Percentiles rank a stretch among this genome's conserved stretches.
These are phyloP conservation scores for Oryza punctata DNA, from an alignment of 176 grass and related monocot species.

Conservation along the genomic window DNA sequence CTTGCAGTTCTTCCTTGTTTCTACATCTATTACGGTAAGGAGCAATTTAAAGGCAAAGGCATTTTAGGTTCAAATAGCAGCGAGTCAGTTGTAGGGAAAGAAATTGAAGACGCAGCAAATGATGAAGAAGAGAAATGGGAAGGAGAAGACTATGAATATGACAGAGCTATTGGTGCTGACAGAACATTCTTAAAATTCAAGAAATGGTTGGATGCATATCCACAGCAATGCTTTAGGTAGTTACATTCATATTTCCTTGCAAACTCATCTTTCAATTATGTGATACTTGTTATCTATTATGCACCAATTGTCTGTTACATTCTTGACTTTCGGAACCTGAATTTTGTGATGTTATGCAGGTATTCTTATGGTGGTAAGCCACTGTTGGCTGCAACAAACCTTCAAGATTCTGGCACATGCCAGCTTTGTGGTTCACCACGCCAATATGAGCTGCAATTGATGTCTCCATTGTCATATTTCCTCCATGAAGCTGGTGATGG, in stretches of 20 bases:
- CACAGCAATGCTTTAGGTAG: conserved; percentile 91
- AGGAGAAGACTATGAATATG: conserved; percentile 88
- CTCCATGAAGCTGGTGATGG: conserved; percentile 63
- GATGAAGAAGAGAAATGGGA: conserved; percentile 83
- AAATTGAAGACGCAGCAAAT: conserved; percentile 32
- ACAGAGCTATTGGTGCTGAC: conserved; percentile 78
- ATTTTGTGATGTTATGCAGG: conserved; percentile 46
- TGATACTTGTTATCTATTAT: not conserved
- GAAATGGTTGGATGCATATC: conserved; percentile 84
- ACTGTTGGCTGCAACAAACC: conserved; percentile 46
- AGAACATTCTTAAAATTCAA: conserved; percentile 93
- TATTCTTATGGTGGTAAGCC: conserved; percentile 78
- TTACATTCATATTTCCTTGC: not conserved
- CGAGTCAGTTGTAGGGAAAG: conserved; percentile 49
- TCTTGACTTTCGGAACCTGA: not conserved
- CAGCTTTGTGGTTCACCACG: conserved; percentile 56
- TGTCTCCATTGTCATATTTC: conserved; percentile 89
- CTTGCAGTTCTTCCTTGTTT: conserved; percentile 85
- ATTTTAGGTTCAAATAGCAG: conserved; percentile 38
- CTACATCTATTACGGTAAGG: conserved; percentile 81
- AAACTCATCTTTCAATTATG: not conserved
- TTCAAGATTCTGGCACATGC: conserved; percentile 53
- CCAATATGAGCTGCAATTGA: conserved; percentile 83
- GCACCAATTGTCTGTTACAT: not conserved
- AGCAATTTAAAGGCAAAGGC: conserved; percentile 4